A percentile compares a stretch with the other conserved stretches of the same genome.
phyloP scores from a whole-genome alignment of 208 protist genomes.

The Leptomonas seymouri region DNA sequence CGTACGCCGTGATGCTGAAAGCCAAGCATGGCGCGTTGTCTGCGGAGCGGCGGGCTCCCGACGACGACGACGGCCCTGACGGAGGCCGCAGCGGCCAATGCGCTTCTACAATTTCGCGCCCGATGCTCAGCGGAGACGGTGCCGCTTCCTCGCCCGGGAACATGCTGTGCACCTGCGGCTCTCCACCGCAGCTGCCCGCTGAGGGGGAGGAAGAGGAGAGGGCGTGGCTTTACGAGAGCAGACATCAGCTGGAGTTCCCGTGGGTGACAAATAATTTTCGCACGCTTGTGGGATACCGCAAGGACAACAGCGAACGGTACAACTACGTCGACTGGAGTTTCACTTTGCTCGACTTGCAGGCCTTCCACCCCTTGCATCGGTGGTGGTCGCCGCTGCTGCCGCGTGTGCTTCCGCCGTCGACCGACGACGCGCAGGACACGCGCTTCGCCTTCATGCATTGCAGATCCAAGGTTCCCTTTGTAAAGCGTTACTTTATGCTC shows the following conservation, averaged over 20 bases:
- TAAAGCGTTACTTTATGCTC: slow-evolving; percentile 29
- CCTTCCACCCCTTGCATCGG: slow-evolving; percentile 29
- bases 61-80: background rate
- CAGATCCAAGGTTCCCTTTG: slow-evolving; percentile 22
- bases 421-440: background rate
- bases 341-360: slow-evolving; percentile 24
- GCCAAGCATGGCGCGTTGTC: background rate
- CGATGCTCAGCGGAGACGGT: background rate
- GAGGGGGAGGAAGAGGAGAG: background rate
- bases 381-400: slow-evolving; percentile 25
- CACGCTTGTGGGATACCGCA: slow-evolving; percentile 22
- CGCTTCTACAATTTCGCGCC: too few relatives aligned
- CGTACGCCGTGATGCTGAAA: slow-evolving; percentile 3
- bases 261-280: slow-evolving; percentile 25
- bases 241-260: slow-evolving; percentile 24
- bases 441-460: slow-evolving; percentile 20
- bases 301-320: background rate
- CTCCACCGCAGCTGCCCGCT: too few relatives aligned
- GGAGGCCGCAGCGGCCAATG: too few relatives aligned
- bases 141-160: background rate
- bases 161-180: background rate
- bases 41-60: background rate
- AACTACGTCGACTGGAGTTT: slow-evolving; percentile 19
- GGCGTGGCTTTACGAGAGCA: slow-evolving; percentile 12
- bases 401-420: background rate